Percentiles rank a stretch among this genome's conserved stretches.
Evolutionary conservation across 305 asterid species (phyloP).

Genomic region (Withania somnifera): DNA sequence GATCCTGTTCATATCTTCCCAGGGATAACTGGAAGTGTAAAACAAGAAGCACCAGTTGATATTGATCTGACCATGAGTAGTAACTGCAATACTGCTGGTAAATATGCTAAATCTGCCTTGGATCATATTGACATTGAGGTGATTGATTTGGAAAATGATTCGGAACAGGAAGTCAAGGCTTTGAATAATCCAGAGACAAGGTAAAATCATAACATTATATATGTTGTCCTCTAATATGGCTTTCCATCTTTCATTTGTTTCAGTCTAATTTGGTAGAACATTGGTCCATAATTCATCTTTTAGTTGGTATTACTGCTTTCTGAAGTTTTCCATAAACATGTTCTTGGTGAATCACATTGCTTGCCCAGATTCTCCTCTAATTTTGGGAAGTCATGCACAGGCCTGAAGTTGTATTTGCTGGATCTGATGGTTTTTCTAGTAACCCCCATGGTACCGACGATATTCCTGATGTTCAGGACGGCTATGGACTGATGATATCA

Average conservation of each 20-base stretch:
- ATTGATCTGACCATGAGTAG: conserved; percentile 63
- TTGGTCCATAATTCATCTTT: neutral
- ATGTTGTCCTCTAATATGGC: neutral
- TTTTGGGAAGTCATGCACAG: conserved; percentile 26
- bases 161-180: conserved; percentile 45
- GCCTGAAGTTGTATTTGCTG: conserved; percentile 49
- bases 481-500: conserved; percentile 87
- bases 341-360: neutral
- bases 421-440: conserved; percentile 58
- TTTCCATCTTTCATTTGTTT: neutral
- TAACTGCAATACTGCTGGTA: conserved; percentile 24
- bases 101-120: conserved; percentile 29
- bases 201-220: neutral
- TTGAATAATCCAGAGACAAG: conserved; percentile 31
- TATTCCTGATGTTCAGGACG: conserved; percentile 62
- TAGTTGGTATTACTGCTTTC: neutral
- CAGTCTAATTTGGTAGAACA: neutral
- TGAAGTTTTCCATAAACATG: neutral
- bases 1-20: conserved; percentile 35
- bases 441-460: conserved; percentile 41
- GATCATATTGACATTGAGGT: conserved; percentile 60
- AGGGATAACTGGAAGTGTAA: conserved; percentile 28
- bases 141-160: conserved; percentile 84
- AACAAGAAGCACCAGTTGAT: conserved; percentile 37
- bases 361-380: neutral